Evolutionary conservation across 2,329 filamentous ascomycete genomes (phyloP).

Genomic region (Pyricularia grisea): DNA sequence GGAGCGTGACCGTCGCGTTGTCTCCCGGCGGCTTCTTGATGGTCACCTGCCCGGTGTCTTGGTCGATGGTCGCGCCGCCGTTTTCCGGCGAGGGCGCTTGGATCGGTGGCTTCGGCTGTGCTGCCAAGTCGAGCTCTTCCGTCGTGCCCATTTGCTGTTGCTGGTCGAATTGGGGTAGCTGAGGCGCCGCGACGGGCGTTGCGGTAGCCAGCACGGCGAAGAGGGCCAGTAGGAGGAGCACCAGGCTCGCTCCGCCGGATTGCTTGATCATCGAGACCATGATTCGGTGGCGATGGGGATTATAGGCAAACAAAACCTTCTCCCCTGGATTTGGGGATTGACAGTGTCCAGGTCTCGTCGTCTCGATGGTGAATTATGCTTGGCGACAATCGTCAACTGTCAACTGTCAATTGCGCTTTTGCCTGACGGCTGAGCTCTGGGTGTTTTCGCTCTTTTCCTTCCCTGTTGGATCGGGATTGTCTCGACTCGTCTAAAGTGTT

Average conservation of each 20-base stretch:
- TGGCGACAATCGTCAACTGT: not conserved
- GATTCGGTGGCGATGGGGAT: not conserved
- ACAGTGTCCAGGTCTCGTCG: not conserved
- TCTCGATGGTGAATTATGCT: not conserved
- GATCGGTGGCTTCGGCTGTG: not conserved
- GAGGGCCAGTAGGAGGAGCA: not conserved
- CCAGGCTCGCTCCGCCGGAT: not conserved
- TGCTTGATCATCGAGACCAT: not conserved
- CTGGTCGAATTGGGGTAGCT: not conserved
- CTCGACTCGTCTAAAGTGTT: not conserved
- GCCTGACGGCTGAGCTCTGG: not conserved
- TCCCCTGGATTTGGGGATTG: not conserved
- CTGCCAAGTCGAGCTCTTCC: not conserved
- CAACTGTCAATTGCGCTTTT: not conserved
- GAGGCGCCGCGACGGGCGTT: not conserved
- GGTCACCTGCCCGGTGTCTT: slow-evolving; percentile 19
- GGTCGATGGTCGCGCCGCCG: slow-evolving; percentile 7
- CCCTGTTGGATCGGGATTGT: not conserved
- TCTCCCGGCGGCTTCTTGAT: slow-evolving; percentile 30
- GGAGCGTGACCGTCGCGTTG: slow-evolving; percentile 31
- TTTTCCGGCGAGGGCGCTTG: not conserved
- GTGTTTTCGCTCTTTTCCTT: not conserved
- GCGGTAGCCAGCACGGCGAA: not conserved
- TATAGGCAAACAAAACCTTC: not conserved
- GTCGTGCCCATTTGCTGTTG: not conserved